Evolutionary conservation across 2,329 filamentous ascomycete species (phyloP), one percentile per base, ranked within the genome.

Genomic region (Arthrobotrys pseudoclavata): DNA sequence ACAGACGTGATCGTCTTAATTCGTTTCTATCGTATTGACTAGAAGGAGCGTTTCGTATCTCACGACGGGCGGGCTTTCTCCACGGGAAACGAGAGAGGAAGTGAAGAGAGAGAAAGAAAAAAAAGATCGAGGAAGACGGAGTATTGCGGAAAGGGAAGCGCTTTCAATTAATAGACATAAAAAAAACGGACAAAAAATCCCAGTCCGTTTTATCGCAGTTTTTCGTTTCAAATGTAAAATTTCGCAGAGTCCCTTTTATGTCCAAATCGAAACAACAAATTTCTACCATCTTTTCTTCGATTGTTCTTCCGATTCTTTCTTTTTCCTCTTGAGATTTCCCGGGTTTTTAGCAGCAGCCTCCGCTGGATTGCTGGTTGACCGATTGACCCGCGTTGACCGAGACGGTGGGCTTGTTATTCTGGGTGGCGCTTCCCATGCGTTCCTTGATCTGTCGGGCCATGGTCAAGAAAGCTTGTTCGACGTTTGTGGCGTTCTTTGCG

Each of bases 391-490:
- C 92, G 76, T 94, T 93, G 83, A 99, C 96, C 13, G 72, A 76
- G 82, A 99, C 94, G 82, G 93, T 97, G 80, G 95, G 95, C 88
- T 98, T 99, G 87, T 95, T 97, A 90, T 98, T 98, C 81, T 92
- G 92, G 52, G 92, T 91, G 80, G 95, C 96, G 82, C 93, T 97
- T 83, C 96, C 96, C 95, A 99, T 99, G 83, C 96, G 55, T 69
- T 81, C 81, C 80, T 99, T 99, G 87, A 99, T 99, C 86, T 99
- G 96, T 85, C 96, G 92, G 82, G 96, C 96, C 96, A 99, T 99
- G 85, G 96, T 99, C 87, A 99, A 87, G 91, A 99, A 99, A 83
- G 96, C 95, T 87, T 99, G 96, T 87, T 99, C 96, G 85, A 99
- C 96, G 85, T 99, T 99, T 87, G 92, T 97, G 81, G 96, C 95